Base-by-base conservation (phyloP, 177 flowering plant genomes). In the Telopea speciosissima region DNA sequence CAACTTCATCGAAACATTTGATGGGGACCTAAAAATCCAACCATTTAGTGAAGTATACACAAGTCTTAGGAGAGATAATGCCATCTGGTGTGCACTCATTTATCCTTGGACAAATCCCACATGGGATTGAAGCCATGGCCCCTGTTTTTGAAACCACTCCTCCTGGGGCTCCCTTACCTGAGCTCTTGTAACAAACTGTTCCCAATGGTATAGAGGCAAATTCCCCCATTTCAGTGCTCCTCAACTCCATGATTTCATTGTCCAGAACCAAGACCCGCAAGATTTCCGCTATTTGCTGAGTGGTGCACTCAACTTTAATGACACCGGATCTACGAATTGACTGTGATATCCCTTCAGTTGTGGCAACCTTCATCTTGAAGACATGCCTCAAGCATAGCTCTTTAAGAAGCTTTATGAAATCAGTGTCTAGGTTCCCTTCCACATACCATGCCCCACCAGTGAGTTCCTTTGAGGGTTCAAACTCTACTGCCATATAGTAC, bases 361-460 rank as follows among this genome's bases (percentile, higher is more conserved):
- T 87, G 14, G 82, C 84, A 62, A 87, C 83, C 76, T 81, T 84
- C 62, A 49, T 26, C 62, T 31, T 69, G 8, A 33, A 3, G 31
- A 90, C 76, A 8, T 36, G 16, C 74, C 23, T 78, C n/a, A 71
- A 25, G 74, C 86, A 89, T 5, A 21, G 22, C 10, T 63, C 33
- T 71, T 74, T 89, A 56, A 86, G 60, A 10, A 19, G 0, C 14
- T 66, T 54, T 26, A 93, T 89, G 60, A 80, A 69, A 0, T 81
- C 86, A 0, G 24, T 66, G 56, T 96, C 89, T 1, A 90, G 83
- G 0, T 74, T 71, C n/a, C 97, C 98, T 3, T 83, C 84, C 0
- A 21, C 42, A 59, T 90, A 93, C 92, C 93, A 91, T 5, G 70
- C 79, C n/a, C 99, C 99, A 8, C 99, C 99, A 8, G 86, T 84